These are phyloP conservation scores for Serendipita sp. DNA, from an alignment of 768 basidiomycete species.

Conservation along the genomic window DNA sequence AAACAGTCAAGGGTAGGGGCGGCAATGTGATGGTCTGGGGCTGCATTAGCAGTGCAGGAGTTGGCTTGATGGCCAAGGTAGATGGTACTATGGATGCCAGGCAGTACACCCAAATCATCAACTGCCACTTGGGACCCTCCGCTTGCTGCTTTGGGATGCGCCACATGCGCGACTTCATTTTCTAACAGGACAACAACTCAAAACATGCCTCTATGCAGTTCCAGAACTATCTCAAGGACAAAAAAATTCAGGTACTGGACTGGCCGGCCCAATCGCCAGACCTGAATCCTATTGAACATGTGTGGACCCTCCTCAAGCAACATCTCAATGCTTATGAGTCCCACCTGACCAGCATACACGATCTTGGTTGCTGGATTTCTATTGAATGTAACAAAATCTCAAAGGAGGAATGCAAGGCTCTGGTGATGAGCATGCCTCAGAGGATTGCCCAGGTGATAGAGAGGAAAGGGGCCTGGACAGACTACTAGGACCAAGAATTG, in stretches of 20 bases:
- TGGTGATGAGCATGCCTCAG: not conserved
- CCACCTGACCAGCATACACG: constrained; percentile 11
- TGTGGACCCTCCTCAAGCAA: constrained; percentile 16
- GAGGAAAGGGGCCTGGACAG: not conserved
- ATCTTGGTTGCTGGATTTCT: constrained; percentile 18
- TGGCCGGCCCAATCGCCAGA: constrained; percentile 20
- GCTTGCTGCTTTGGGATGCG: not conserved
- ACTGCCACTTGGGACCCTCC: constrained; percentile 10
- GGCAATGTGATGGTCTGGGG: constrained; percentile 9
- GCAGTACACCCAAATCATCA: not conserved
- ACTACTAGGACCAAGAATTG: not conserved
- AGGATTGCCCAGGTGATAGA: not conserved
- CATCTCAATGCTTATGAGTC: not conserved
- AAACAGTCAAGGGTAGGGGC: constrained; percentile 6
- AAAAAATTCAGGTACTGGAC: constrained; percentile 12
- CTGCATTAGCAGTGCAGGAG: not conserved
- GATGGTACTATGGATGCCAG: constrained; percentile 1
- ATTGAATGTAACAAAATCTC: constrained; percentile 19
- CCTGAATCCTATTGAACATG: constrained; percentile 21
- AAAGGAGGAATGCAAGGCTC: not conserved
- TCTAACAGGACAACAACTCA: constrained; percentile 26
- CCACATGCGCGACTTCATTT: constrained; percentile 15
- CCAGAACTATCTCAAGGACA: constrained; percentile 13
- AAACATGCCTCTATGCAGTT: constrained; percentile 20
- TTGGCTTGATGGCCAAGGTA: not conserved